Evolutionary conservation across 345 rosid species (phyloP), one percentile per base, ranked within the genome.

Genomic region (Populus nigra): DNA sequence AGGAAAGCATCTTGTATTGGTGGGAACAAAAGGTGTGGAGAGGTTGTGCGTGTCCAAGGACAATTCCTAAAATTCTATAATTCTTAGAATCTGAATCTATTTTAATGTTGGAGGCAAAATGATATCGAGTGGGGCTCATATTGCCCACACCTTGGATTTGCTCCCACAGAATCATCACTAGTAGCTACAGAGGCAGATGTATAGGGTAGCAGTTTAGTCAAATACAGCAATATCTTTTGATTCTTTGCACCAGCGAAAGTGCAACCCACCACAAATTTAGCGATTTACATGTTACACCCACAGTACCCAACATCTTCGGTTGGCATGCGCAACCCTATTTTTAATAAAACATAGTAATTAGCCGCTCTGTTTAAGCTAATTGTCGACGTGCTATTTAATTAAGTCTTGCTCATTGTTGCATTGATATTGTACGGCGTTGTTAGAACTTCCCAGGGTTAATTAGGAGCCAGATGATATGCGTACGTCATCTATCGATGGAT

Each of bases 121-220:
- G 71, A 82, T 82, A 18, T n/a, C 9, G 22, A 23, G 73, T 63
- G 79, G 81, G 81, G 69, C 43, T 65, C 38, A 68, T 69, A n/a
- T 20, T 49, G 35, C 76, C 35, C 25, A 23, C 33, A 18, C 22
- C 55, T 36, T 62, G 69, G 13, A 73, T 23, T 36, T 73, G 66
- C 35, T 22, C 65, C 76, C 76, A 29, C 76, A 62, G 62, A 65
- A 62, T 65, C 41, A 74, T 74, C 59, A 65, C 71, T 45, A 38
- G 55, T 18, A 43, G 61, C 68, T 29, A 41, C 4, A 17, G 12
- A 27, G 13, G 15, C 20, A 1, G 15, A 11, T 18, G 13, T 1
- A 35, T 36, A 11, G 7, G 16, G 38, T 23, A 23, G 29, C 63
- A 49, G 22, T 25, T 6, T 5, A 69, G 77, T 78, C 77, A 79